Base-by-base conservation (phyloP, 2,329 filamentous ascomycete genomes). In the Thermothelomyces thermophilus region DNA sequence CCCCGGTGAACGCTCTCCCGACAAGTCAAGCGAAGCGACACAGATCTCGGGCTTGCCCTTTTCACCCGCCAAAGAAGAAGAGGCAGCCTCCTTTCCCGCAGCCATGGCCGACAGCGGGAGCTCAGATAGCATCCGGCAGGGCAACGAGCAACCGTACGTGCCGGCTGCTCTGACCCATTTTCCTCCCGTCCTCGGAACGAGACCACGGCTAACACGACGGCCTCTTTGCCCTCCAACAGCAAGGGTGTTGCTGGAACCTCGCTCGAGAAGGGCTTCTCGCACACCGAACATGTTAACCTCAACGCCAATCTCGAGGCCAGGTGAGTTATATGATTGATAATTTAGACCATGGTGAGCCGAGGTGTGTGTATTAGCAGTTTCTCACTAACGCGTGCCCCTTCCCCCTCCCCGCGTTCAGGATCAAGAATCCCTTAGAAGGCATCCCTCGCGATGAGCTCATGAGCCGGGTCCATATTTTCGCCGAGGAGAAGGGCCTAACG, bases 401-500 rank as follows among this genome's bases (percentile, higher is more conserved):
- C n/a, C n/a, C 14, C 11, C 14, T 33, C 26, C 6, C 33, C 17
- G 1, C 13, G 16, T 22, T 13, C 16, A 56, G 76, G 56, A 74
- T 80, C 59, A 68, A 70, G 45, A 82, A 82, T 56, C 77, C 77
- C 26, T 68, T 85, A 3, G 70, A 74, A 24, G 79, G 77, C 33
- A 70, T 82, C 43, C 68, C 77, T 11, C 66, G 63, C 54, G 71
- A 66, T 40, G 64, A 68, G 56, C 72, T 83, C 7, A 65, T 82
- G 48, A 62, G 63, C 33, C 70, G 81, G 45, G 82, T 82, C 28
- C 73, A 80, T 45, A 70, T 71, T n/a, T 87, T 86, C 60, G 83
- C 82, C 34, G 68, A 70, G 13, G 68, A 75, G 36, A 77, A 84
- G 57, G 73, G 73, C 20, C 71, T 90, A 22, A 65, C 69, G 2